Percentiles rank a stretch among this genome's conserved stretches.
phyloP scores from a whole-genome alignment of 2,329 filamentous ascomycete genomes.

The Botryotinia globosa region DNA sequence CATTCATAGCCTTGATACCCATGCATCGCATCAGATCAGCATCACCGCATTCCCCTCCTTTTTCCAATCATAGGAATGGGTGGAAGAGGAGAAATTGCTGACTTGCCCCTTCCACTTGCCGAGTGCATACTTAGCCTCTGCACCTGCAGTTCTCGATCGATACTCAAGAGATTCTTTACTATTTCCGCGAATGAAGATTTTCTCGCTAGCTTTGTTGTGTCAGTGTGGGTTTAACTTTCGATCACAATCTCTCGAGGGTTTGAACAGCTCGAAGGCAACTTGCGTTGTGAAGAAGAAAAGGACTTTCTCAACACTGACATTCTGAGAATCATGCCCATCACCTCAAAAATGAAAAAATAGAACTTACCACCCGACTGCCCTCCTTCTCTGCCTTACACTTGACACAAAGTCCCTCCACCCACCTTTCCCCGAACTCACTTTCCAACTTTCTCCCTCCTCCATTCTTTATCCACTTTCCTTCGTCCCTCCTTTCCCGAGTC shows the following conservation, averaged over 20 bases:
- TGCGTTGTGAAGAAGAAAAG: not conserved
- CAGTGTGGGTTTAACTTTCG: not conserved
- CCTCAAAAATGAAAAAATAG: not conserved
- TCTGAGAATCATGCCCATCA: not conserved
- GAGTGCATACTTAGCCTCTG: not conserved
- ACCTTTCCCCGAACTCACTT: not conserved
- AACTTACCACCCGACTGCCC: not conserved
- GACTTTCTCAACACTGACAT: not conserved
- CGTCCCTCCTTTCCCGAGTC: not conserved
- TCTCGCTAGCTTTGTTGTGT: not conserved
- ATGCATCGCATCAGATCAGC: not conserved
- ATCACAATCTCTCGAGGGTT: not conserved
- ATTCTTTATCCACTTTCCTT: not conserved
- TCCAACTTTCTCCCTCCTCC: not conserved
- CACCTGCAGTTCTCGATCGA: not conserved
- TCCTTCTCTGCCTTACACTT: not conserved
- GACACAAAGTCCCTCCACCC: not conserved
- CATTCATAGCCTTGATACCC: not conserved
- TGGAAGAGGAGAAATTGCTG: not conserved
- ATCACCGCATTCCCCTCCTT: not conserved
- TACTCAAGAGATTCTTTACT: slow-evolving; percentile 3
- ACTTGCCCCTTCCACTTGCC: not conserved
- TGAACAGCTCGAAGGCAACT: not conserved
- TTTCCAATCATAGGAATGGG: not conserved
- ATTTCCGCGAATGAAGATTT: not conserved